Evolutionary conservation across 192 early-diverging fungal species (phyloP).

Genomic region (Polychytrium aggregatum): DNA sequence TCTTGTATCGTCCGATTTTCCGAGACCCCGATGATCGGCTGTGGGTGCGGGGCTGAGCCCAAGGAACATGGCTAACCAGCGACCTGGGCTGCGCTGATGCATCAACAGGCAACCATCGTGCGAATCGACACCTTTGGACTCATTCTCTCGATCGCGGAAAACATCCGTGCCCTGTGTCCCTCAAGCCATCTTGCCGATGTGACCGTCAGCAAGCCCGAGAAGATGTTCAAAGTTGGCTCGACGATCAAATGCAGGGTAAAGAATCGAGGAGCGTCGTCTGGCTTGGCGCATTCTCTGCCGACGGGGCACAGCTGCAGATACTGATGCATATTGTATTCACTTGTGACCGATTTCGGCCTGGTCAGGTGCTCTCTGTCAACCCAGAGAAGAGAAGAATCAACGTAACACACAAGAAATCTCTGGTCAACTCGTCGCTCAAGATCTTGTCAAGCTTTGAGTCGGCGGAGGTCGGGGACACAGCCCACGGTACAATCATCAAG

Average conservation of each 20-base stretch:
- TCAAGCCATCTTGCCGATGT: conserved; percentile 67
- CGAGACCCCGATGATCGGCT: too few relatives aligned
- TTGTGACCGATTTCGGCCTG: too few relatives aligned
- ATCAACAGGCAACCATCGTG: conserved; percentile 18
- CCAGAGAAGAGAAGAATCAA: conserved; percentile 38
- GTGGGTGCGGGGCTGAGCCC: too few relatives aligned
- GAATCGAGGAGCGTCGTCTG: too few relatives aligned
- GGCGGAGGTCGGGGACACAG: conserved; percentile 45
- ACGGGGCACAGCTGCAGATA: too few relatives aligned
- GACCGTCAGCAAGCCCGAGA: conserved; percentile 56
- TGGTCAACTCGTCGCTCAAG: conserved; percentile 62
- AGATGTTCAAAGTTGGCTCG: conserved; percentile 69
- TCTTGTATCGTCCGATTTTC: too few relatives aligned
- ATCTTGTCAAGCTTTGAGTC: conserved; percentile 48
- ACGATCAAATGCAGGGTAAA: conserved; percentile 55
- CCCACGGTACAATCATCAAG: conserved; percentile 50
- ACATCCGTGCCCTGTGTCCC: conserved; percentile 61
- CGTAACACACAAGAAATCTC: conserved; percentile 62
- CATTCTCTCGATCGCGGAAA: conserved; percentile 18
- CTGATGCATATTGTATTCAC: conserved; percentile 1
- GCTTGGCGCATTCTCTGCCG: too few relatives aligned
- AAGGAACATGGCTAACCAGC: too few relatives aligned
- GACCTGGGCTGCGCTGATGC: neutral
- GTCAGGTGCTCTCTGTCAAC: conserved; percentile 41
- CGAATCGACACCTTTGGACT: conserved; percentile 25